These are phyloP conservation scores for Pterocarpus macrocarpus DNA, from an alignment of 306 rosid genomes.

Conservation along the genomic window DNA sequence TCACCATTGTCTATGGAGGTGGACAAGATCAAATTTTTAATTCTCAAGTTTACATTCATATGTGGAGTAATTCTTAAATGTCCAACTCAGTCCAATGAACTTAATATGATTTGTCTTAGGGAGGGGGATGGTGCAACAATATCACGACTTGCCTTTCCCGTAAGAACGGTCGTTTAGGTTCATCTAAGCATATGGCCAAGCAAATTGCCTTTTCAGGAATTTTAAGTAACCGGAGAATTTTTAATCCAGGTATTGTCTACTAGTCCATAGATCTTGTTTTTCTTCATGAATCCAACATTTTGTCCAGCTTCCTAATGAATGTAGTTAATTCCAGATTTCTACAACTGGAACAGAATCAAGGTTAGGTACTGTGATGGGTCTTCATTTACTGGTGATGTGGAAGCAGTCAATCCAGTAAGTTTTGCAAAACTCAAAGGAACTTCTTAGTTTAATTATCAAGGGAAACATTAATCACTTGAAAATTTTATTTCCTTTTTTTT, in stretches of 20 bases:
- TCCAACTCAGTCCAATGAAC: constrained; percentile 14
- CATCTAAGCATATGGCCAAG: constrained; percentile 77
- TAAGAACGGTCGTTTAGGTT: constrained; percentile 77
- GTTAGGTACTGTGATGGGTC: constrained; percentile 95
- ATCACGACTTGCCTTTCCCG: constrained; percentile 85
- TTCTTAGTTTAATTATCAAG: constrained; percentile 22
- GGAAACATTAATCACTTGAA: not conserved
- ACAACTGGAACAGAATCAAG: constrained; percentile 89
- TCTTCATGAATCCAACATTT: not conserved
- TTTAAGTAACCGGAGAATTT: constrained; percentile 55
- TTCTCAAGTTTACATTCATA: not conserved
- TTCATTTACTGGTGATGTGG: constrained; percentile 94
- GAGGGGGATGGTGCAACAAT: constrained; percentile 99
- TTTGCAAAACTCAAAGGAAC: constrained; percentile 22
- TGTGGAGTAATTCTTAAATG: constrained; percentile 11
- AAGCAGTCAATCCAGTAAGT: constrained; percentile 81
- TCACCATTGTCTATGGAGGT: not conserved
- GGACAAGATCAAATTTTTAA: not conserved
- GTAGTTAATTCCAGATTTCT: constrained; percentile 69
- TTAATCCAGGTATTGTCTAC: constrained; percentile 79
- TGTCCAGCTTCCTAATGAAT: constrained; percentile 7
- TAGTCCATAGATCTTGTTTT: not conserved
- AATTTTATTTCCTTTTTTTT: not conserved
- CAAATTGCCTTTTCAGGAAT: constrained; percentile 80
- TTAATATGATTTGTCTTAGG: constrained; percentile 58